These are phyloP conservation scores for Camelina hispida DNA, from an alignment of 345 rosid genomes.

Conservation along the genomic window DNA sequence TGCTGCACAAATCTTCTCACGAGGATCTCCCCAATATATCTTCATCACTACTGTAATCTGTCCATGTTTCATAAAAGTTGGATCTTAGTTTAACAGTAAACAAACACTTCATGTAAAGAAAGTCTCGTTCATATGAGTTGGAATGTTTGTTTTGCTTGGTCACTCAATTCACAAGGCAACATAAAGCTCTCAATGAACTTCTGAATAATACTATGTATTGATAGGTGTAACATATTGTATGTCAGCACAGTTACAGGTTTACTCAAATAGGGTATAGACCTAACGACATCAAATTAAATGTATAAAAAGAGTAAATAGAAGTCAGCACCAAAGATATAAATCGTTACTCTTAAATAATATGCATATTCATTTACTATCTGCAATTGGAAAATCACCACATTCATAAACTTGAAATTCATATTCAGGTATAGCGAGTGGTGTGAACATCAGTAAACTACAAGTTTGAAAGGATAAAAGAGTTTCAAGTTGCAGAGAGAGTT, in stretches of 20 bases:
- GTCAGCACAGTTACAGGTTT: background rate
- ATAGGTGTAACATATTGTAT: background rate
- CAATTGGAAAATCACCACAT: no score
- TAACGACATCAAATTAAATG: background rate
- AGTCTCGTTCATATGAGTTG: background rate
- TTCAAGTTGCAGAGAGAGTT: background rate
- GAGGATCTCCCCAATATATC: conserved; percentile 89
- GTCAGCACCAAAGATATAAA: background rate
- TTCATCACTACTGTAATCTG: conserved; percentile 61
- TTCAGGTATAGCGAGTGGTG: no score
- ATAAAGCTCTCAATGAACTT: background rate
- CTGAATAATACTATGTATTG: background rate
- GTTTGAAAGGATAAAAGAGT: background rate
- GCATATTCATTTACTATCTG: no score
- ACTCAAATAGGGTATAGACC: background rate
- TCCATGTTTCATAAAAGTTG: conserved; percentile 28
- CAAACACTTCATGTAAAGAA: background rate
- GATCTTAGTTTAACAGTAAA: background rate
- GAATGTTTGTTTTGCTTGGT: background rate
- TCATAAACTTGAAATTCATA: no score
- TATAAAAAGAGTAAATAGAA: no score
- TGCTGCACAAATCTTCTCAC: conserved; percentile 84
- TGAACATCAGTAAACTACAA: background rate
- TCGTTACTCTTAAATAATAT: no score
- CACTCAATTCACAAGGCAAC: conserved; percentile 6